These are phyloP conservation scores for Schrenkiella parvula DNA, from an alignment of 345 rosid species.

Conservation along the genomic window DNA sequence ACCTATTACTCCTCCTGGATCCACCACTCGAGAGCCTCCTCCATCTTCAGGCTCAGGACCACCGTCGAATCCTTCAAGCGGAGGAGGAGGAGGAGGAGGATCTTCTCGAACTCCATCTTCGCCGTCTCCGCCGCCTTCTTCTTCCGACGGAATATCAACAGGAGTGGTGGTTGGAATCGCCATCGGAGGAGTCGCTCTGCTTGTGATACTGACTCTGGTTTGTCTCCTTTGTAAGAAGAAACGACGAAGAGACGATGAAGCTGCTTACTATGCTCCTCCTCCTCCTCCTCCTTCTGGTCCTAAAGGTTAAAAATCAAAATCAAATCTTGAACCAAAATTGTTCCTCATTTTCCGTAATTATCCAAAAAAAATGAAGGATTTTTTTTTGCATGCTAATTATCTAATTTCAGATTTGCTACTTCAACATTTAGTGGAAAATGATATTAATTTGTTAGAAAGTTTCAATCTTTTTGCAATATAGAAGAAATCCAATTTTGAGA, in stretches of 20 bases:
- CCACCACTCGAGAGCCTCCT: slow-evolving; percentile 23
- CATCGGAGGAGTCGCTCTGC: slow-evolving; percentile 50
- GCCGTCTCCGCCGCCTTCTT: slow-evolving; percentile 33
- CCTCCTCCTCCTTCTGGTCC: slow-evolving; percentile 42
- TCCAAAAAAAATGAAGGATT: background rate
- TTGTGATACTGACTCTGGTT: slow-evolving; percentile 41
- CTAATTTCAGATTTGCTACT: background rate
- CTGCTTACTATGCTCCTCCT: slow-evolving; percentile 49
- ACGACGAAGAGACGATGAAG: slow-evolving; percentile 46
- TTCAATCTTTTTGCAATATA: background rate
- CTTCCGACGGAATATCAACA: slow-evolving; percentile 36
- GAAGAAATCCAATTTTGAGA: background rate
- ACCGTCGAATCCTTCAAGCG: slow-evolving; percentile 3
- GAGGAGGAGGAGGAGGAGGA: background rate
- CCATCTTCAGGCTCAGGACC: slow-evolving; percentile 25
- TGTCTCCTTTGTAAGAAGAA: slow-evolving; percentile 57
- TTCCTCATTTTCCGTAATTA: background rate
- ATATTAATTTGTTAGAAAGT: background rate
- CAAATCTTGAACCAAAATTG: background rate
- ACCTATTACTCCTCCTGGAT: slow-evolving; percentile 29
- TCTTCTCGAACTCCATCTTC: slow-evolving; percentile 32
- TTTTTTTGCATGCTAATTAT: slow-evolving; percentile 6
- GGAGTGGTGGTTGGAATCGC: slow-evolving; percentile 67
- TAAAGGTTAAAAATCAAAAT: slow-evolving; percentile 11
- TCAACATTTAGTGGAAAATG: background rate